A percentile compares a stretch with the other conserved stretches of the same genome.
These are phyloP conservation scores for Candida namnaoensis DNA, from an alignment of 805 yeast species.

Conservation along the genomic window DNA sequence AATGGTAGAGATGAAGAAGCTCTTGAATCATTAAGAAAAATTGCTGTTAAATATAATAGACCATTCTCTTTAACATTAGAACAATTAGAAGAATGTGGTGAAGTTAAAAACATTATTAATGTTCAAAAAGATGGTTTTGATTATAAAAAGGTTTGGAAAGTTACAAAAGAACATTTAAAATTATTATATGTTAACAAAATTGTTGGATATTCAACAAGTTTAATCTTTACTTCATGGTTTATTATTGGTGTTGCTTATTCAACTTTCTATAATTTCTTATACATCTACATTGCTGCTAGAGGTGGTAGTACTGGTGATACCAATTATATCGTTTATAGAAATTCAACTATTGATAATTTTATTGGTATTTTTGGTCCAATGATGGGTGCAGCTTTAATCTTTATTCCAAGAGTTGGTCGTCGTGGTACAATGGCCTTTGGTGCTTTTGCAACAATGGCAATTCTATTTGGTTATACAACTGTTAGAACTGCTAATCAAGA, in stretches of 20 bases:
- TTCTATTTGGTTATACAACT: conserved; percentile 55
- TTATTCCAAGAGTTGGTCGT: conserved; percentile 32
- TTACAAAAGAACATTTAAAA: conserved; percentile 28
- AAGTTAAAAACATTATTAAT: conserved; percentile 12
- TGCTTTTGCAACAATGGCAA: conserved; percentile 43
- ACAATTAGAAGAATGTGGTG: conserved; percentile 36
- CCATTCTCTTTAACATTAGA: conserved; percentile 33
- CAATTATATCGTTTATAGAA: conserved; percentile 34
- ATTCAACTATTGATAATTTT: conserved; percentile 35
- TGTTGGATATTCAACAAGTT: conserved; percentile 30
- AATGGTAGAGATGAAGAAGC: conserved; percentile 43
- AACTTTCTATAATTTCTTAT: conserved; percentile 42
- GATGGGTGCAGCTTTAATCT: conserved; percentile 29
- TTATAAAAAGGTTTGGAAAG: conserved; percentile 13
- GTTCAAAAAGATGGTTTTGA: conserved; percentile 13
- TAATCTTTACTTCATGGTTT: conserved; percentile 42
- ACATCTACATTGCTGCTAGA: conserved; percentile 38
- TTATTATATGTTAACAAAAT: conserved; percentile 33
- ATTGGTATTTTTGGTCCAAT: conserved; percentile 41
- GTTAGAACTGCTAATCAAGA: conserved; percentile 44
- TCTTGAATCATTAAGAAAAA: conserved; percentile 28
- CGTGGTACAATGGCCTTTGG: conserved; percentile 49
- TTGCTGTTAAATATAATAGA: conserved; percentile 38
- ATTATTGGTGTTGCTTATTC: conserved; percentile 47
- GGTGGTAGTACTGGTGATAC: conserved; percentile 37